Evolutionary conservation across 805 yeast species (phyloP).

Genomic region (Candida awuae): DNA sequence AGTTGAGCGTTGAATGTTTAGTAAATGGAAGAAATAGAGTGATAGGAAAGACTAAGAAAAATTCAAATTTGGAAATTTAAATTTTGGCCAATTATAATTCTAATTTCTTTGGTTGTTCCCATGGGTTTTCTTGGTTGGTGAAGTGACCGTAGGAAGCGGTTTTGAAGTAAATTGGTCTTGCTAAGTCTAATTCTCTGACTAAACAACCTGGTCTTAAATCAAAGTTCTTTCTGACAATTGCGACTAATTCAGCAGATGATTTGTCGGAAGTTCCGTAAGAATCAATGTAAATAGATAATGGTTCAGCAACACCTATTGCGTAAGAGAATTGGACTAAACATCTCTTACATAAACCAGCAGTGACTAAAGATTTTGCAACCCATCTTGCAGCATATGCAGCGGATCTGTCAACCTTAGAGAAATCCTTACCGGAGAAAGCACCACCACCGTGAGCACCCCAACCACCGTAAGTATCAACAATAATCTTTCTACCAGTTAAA

Average conservation of each 20-base stretch:
- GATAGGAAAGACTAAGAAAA: not conserved
- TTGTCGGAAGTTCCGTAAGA: constrained; percentile 95
- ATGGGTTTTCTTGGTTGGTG: constrained; percentile 96
- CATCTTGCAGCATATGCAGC: constrained; percentile 99
- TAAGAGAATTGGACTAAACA: constrained; percentile 97
- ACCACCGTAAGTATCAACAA: constrained; percentile 99
- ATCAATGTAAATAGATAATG: constrained; percentile 94
- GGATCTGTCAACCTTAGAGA: constrained; percentile 98
- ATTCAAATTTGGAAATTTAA: not conserved
- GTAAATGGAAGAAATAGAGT: constrained; percentile 1
- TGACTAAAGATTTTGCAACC: constrained; percentile 97
- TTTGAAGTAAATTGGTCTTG: constrained; percentile 98
- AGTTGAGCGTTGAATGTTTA: constrained; percentile 25
- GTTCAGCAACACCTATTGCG: constrained; percentile 99
- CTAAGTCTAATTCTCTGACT: constrained; percentile 93
- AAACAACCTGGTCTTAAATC: constrained; percentile 99
- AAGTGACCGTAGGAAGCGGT: constrained; percentile 99
- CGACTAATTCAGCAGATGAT: constrained; percentile 84
- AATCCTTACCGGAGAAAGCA: constrained; percentile 99
- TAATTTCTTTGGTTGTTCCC: constrained; percentile 94
- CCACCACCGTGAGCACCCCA: constrained; percentile 99
- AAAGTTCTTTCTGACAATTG: constrained; percentile 86
- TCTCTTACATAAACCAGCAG: constrained; percentile 93
- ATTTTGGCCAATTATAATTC: constrained; percentile 37
- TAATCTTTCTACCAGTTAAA: constrained; percentile 98